Evolutionary conservation across 1,284 basidiomycete genomes (phyloP), one percentile per base, ranked within the genome.

Genomic region (Rhodotorula sp.): DNA sequence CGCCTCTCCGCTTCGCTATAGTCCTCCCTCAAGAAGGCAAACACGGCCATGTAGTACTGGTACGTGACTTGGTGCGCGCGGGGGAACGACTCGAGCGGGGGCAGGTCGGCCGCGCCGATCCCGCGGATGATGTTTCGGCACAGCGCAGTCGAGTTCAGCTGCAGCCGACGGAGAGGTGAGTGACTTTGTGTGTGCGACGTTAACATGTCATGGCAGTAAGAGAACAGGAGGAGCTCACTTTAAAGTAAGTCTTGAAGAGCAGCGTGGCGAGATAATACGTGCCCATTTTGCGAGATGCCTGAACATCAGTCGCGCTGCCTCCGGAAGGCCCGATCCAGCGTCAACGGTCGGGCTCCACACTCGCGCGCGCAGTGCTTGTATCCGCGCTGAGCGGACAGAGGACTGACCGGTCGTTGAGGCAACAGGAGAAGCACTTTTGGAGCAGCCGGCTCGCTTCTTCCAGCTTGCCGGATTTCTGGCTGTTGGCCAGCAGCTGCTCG

Each of bases 241-340:
- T 88, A 84, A 98, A 97, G 82, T 99, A 99, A 62, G 89, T 91
- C 80, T 97, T 96, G 81, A 99, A 84, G 51, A 94, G 88, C 70
- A 96, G 83, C 12, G 90, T 90, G 1, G 95, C 94, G n/a, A 96
- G 86, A 77, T 94, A 92, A 82, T 98, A 99, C 0, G 94, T 87
- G 4, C 95, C 95, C 88, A 89, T 57, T 29, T 73, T 73, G 30
- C 70, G 37, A 18, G 60, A 73, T 20, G 57, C 59, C 26, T 10
- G 51, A 45, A 62, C 51, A 44, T 71, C 37, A 8, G 37, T n/a
- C 51, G 49, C 18, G 17, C 69, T 54, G 66, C 37, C 24, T 67
- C 22, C 51, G 51, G 48, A 45, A 60, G 18, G 22, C 49, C 62
- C 33, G 67, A 26, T 48, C 49, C 33, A 71, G 68, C 24, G 37